Conservation (phyloP, 2,329 filamentous ascomycete species). For the Stromatinia cepivora region DNA sequence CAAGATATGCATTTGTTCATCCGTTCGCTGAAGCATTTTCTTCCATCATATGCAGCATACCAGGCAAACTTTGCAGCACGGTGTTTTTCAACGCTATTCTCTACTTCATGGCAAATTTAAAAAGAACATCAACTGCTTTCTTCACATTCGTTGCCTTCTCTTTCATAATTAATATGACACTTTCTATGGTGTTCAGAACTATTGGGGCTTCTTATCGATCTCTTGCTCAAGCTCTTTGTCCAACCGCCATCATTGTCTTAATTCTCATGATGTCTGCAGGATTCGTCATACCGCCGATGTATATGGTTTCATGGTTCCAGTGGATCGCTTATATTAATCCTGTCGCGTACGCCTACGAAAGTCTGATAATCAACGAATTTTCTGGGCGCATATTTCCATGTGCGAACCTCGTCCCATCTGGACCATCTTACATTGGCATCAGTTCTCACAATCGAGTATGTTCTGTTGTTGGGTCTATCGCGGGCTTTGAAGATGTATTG, state of each 20-base stretch:
- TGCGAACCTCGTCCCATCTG: conserved; percentile 30
- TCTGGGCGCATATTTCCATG: conserved; percentile 33
- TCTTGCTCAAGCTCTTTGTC: conserved; percentile 62
- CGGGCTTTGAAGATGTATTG: conserved; percentile 53
- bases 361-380: conserved; percentile 84
- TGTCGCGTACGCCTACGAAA: conserved; percentile 77
- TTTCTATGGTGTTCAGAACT: conserved; percentile 82
- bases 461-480: conserved; percentile 56
- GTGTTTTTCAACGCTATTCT: conserved; percentile 76
- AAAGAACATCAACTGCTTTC: conserved; percentile 72
- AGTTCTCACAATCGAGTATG: conserved; percentile 48
- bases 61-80: conserved; percentile 64
- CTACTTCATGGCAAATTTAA: conserved; percentile 85
- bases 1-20: conserved; percentile 84
- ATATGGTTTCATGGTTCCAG: conserved; percentile 75
- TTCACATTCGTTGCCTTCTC: conserved; percentile 67
- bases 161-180: conserved; percentile 47
- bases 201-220: conserved; percentile 75
- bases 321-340: conserved; percentile 70
- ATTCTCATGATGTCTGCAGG: conserved; percentile 42
- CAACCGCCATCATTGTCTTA: conserved; percentile 52
- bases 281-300: conserved; percentile 47
- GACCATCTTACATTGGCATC: conserved; percentile 26
- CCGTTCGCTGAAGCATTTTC: conserved; percentile 87
- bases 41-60: conserved; percentile 83